Base-by-base conservation (phyloP, 2,329 filamentous ascomycete species). In the Hirsutella minnesotensis region DNA sequence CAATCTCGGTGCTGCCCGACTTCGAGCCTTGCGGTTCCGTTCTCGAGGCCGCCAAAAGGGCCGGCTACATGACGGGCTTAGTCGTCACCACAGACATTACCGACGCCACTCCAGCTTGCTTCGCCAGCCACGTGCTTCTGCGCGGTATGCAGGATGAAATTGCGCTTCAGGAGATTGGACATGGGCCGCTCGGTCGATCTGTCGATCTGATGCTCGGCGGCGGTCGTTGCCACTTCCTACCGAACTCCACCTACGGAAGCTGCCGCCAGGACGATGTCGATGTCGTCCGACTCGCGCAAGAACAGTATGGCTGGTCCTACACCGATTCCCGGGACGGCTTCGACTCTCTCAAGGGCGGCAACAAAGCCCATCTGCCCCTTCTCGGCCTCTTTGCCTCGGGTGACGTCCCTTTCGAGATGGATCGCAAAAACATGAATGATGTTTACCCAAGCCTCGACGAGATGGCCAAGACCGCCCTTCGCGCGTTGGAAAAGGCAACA, bases 71-170 rank as follows among this genome's bases (percentile, higher is more conserved):
- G 64, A 98, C 92, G 3, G 92, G 92, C 1, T 65, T 98, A 49
- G 92, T 96, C 2, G 92, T 95, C 24, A 98, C 92, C 1, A 98
- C 92, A 1, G 79, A 90, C 47, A 79, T 96, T 47, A 95, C 92
- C 4, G 92, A 98, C 66, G 92, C 92, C 4, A 98, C 92, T 2
- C 92, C 92, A 1, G 92, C 92, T 2, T 94, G 87, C 62, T 98
- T 98, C 60, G 88, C 87, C 4, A 80, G 86, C 38, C 92, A 96
- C 58, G 92, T 88, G 15, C 79, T 87, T 48, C 69, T 78, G 49
- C 79, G 92, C 40, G 67, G 72, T 46, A 86, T 94, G 65, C 85
- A 94, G 60, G 89, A 96, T 60, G 76, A 83, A 40, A 95, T 98
- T 55, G 92, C 92, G 1, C 73, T 90, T 55, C 92, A 98, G 60